Evolutionary conservation across 306 rosid species (phyloP), one percentile per base, ranked within the genome.

Genomic region (Inga oerstediana): DNA sequence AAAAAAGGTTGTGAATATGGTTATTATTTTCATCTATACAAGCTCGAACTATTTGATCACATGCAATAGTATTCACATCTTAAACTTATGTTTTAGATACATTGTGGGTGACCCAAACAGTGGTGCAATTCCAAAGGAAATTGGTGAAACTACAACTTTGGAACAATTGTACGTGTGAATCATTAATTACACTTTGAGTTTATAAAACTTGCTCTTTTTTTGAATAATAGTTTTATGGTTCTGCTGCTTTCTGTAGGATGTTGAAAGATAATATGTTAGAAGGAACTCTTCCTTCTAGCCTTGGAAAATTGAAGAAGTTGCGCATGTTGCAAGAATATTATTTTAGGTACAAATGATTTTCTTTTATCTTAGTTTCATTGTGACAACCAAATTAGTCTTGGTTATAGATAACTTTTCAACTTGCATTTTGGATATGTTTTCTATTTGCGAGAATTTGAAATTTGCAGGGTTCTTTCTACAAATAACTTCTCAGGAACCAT

Each of bases 241-340:
- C 81, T 43, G 37, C 22, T 72, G 58, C 83, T 77, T 19, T 54
- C 0, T 83, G 7, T 82, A 94, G 97, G 87, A 69, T 78, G 9
- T 87, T 94, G 81, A 90, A 88, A 76, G 73, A 78, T 78, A 95
- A 95, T 85, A 78, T 11, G 68, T 82, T 90, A n/a, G 82, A 20
- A 27, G 97, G 97, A 78, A 75, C 56, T 52, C 93, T 95, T 80
- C 98, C 97, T 20, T 16, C 81, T 35, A 87, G 54, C 67, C 86
- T 94, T 2, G 98, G 97, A 77, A 87, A 73, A 54, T 72, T 95
- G 87, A 84, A 67, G 79, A 76, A 80, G 30, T 86, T 95, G 80
- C 15, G 3, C 34, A 83, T 82, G 84, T 76, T 94, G 97, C 91
- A 58, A 58, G 64, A 20, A 58, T 58, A 20, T n/a, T 17, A 32